These are phyloP conservation scores for Fraxinus quadrangulata DNA, from an alignment of 257 asterid genomes.

Conservation along the genomic window DNA sequence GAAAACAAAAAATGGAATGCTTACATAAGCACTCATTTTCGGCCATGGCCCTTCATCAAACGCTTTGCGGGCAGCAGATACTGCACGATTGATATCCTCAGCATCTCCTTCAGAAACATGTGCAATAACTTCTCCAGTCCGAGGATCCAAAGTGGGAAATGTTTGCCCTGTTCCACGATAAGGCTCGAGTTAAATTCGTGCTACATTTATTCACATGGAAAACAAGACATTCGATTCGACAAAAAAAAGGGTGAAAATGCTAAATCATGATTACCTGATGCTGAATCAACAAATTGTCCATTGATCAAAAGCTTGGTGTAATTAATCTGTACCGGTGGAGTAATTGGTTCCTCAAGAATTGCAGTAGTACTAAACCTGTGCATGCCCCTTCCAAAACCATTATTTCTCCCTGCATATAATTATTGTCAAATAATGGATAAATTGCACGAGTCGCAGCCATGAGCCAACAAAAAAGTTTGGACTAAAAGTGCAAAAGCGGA, in stretches of 20 bases:
- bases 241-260: background rate
- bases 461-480: background rate
- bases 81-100: constrained; percentile 81
- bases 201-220: background rate
- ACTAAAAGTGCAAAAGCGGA: background rate
- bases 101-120: constrained; percentile 90
- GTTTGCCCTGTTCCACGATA: constrained; percentile 61
- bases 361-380: constrained; percentile 63
- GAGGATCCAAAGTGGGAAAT: constrained; percentile 84
- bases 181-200: constrained; percentile 21
- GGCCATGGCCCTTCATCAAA: constrained; percentile 99
- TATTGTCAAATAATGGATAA: background rate
- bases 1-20: background rate
- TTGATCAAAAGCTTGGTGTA: constrained; percentile 79
- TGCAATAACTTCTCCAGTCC: constrained; percentile 87
- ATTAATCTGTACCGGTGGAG: constrained; percentile 68
- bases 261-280: constrained; percentile 55
- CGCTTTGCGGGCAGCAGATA: constrained; percentile 91
- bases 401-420: constrained; percentile 52
- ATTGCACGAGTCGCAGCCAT: background rate
- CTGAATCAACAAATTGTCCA: constrained; percentile 86
- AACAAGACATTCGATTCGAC: background rate
- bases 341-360: constrained; percentile 68
- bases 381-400: constrained; percentile 43
- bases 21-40: constrained; percentile 85